Conservation (phyloP, 768 basidiomycete species). For the Amanita fuliginea region DNA sequence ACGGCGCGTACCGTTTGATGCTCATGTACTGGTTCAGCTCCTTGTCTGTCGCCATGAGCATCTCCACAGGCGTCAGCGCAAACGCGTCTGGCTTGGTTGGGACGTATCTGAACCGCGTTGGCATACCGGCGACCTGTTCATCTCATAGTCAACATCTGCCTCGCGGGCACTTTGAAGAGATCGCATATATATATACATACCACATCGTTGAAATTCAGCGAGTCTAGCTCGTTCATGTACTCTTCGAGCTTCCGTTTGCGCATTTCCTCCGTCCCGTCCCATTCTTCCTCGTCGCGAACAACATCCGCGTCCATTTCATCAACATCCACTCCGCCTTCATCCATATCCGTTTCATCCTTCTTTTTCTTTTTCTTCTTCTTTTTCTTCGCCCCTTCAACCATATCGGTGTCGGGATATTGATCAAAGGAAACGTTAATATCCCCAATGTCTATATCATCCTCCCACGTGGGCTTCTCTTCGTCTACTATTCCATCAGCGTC, state of each 20-base stretch:
- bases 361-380: slow-evolving; percentile 45
- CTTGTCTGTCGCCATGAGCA: slow-evolving; percentile 82
- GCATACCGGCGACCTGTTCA: slow-evolving; percentile 70
- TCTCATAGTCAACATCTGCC: not conserved
- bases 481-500: slow-evolving; percentile 26
- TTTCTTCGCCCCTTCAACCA: slow-evolving; percentile 24
- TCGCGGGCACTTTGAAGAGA: not conserved
- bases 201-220: slow-evolving; percentile 91
- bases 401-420: slow-evolving; percentile 12
- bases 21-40: slow-evolving; percentile 90
- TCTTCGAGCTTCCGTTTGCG: slow-evolving; percentile 72
- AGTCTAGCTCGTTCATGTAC: slow-evolving; percentile 88
- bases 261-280: slow-evolving; percentile 88
- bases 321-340: slow-evolving; percentile 47
- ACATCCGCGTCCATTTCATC: slow-evolving; percentile 41
- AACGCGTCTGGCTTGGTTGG: slow-evolving; percentile 50
- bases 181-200: slow-evolving; percentile 38
- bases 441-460: slow-evolving; percentile 79
- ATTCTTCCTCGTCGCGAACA: slow-evolving; percentile 38
- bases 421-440: slow-evolving; percentile 38
- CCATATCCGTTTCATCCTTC: slow-evolving; percentile 23
- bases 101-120: slow-evolving; percentile 92
- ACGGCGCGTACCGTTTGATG: slow-evolving; percentile 87
- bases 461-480: slow-evolving; percentile 75
- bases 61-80: slow-evolving; percentile 73